Evolutionary conservation across 2,329 filamentous ascomycete species (phyloP).

Genomic region (Lasiodiplodia hormozganensis): DNA sequence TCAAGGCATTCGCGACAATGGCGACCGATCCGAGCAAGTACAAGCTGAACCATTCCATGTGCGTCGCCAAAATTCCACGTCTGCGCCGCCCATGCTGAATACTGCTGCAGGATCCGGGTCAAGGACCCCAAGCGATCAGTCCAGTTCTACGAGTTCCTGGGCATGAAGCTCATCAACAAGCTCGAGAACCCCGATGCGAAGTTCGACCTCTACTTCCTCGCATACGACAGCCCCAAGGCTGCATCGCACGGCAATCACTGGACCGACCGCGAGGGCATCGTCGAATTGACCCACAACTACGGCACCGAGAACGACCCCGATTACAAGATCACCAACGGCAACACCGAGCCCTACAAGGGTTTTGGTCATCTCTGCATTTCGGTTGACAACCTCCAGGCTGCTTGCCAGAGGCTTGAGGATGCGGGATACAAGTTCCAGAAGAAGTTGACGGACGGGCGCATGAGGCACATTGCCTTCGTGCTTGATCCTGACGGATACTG

Average conservation of each 20-base stretch:
- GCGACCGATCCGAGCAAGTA: constrained; percentile 67
- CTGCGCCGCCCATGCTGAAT: constrained; percentile 17
- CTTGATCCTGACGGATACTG: constrained; percentile 78
- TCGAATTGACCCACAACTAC: constrained; percentile 86
- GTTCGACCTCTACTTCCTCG: constrained; percentile 95
- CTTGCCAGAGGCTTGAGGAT: constrained; percentile 87
- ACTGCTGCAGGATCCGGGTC: constrained; percentile 77
- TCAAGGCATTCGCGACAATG: constrained; percentile 55
- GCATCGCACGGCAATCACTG: constrained; percentile 76
- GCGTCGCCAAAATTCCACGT: constrained; percentile 3
- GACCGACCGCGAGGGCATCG: constrained; percentile 83
- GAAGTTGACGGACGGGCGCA: constrained; percentile 79
- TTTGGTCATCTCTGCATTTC: constrained; percentile 84
- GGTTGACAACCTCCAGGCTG: constrained; percentile 75
- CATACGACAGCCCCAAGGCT: constrained; percentile 79
- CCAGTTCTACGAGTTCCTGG: constrained; percentile 93
- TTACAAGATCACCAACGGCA: constrained; percentile 86
- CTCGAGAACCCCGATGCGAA: constrained; percentile 84
- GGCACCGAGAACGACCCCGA: constrained; percentile 85
- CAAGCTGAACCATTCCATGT: constrained; percentile 68
- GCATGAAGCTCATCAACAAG: constrained; percentile 83
- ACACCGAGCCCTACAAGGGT: constrained; percentile 83
- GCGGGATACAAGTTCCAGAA: constrained; percentile 95
- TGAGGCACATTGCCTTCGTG: constrained; percentile 80
- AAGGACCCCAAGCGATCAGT: constrained; percentile 87